phyloP scores from a whole-genome alignment of 768 basidiomycete genomes.

The Trametes gibbosa region DNA sequence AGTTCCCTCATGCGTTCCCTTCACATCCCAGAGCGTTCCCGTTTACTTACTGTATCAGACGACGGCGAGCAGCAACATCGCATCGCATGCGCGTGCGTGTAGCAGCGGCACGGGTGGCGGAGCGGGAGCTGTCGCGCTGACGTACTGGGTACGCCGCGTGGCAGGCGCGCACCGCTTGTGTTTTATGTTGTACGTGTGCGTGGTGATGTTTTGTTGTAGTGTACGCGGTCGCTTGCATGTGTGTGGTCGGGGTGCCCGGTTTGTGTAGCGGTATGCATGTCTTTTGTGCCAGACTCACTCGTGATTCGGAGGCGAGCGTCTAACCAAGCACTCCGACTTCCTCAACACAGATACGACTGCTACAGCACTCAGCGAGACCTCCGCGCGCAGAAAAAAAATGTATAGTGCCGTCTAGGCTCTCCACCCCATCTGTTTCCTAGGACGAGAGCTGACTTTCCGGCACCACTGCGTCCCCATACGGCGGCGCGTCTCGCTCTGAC shows the following conservation, averaged over 20 bases:
- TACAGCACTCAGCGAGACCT: no score
- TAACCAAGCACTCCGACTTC: no score
- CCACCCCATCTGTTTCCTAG: conserved; percentile 16
- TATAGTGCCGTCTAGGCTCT: conserved; percentile 31
- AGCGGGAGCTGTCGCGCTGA: conserved; percentile 6
- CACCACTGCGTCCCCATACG: conserved; percentile 18
- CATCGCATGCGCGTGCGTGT: neutral
- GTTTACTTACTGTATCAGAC: no score
- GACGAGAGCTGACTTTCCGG: conserved; percentile 27
- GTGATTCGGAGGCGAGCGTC: neutral
- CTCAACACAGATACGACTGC: no score
- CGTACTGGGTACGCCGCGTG: conserved; percentile 3
- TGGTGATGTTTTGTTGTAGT: no score
- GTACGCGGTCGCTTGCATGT: neutral
- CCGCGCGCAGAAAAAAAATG: no score
- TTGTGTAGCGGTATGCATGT: conserved; percentile 8
- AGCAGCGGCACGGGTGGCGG: neutral
- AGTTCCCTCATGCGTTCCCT: no score
- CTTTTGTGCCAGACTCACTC: neutral
- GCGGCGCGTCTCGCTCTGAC: conserved; percentile 24
- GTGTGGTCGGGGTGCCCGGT: neutral
- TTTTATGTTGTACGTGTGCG: neutral
- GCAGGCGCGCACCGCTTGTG: neutral
- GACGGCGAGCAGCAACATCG: no score
- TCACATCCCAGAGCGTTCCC: no score